Percentiles rank a stretch among this genome's conserved stretches.
Conservation (phyloP, 768 basidiomycete species). For the Suillus americanus region DNA sequence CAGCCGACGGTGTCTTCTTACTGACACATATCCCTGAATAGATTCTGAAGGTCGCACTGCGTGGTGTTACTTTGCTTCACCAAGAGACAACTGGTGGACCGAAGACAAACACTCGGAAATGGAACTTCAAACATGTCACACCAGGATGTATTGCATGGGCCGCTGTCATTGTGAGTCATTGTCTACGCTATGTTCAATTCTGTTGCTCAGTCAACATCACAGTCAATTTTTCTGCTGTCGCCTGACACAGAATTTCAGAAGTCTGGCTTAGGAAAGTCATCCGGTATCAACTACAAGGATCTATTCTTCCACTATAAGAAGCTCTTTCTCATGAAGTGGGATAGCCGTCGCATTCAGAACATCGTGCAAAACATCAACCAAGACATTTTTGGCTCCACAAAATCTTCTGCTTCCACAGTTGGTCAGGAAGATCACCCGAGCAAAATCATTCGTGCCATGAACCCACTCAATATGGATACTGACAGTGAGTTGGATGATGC, state of each 20-base stretch:
- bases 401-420: not conserved
- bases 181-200: not conserved
- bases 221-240: conserved; percentile 2
- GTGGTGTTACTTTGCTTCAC: not conserved
- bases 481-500: not conserved
- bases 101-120: not conserved
- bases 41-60: not conserved
- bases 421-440: not conserved
- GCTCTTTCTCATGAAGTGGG: not conserved
- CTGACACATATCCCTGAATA: not conserved
- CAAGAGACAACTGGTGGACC: not conserved
- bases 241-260: not conserved
- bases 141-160: conserved; percentile 4
- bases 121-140: conserved; percentile 1
- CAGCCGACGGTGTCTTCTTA: not conserved
- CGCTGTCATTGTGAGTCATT: conserved; percentile 1
- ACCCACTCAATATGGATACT: not conserved
- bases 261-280: conserved; percentile 1
- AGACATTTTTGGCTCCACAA: not conserved
- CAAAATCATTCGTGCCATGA: not conserved
- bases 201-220: not conserved
- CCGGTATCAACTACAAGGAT: conserved; percentile 2
- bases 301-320: conserved; percentile 4
- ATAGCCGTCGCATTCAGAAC: not conserved
- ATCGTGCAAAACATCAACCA: conserved; percentile 1